These are phyloP conservation scores for Cladophialophora immunda DNA, from an alignment of 2,329 filamentous ascomycete genomes.

Conservation along the genomic window DNA sequence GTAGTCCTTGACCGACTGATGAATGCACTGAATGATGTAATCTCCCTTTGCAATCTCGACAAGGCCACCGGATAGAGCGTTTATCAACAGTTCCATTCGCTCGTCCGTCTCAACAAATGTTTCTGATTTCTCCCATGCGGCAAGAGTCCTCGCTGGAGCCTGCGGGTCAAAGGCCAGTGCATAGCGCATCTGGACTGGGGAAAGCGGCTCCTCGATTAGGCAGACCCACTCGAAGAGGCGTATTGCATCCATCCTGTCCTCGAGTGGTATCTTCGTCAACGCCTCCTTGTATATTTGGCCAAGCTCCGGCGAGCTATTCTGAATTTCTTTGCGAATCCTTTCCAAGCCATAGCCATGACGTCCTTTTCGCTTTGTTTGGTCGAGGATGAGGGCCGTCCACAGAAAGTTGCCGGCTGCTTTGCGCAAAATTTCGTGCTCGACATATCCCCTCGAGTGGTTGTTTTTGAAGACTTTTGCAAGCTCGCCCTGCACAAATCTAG, in stretches of 20 bases:
- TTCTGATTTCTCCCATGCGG: not conserved
- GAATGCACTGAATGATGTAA: slow-evolving; percentile 13
- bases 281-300: slow-evolving; percentile 12
- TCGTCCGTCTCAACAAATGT: slow-evolving; percentile 7
- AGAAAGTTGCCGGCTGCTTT: slow-evolving; percentile 2
- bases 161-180: slow-evolving; percentile 2
- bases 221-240: slow-evolving; percentile 13
- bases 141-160: not conserved
- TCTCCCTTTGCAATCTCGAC: slow-evolving; percentile 1
- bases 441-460: not conserved
- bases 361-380: slow-evolving; percentile 2
- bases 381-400: slow-evolving; percentile 13
- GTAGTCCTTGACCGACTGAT: slow-evolving; percentile 24
- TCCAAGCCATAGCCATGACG: slow-evolving; percentile 5
- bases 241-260: slow-evolving; percentile 1
- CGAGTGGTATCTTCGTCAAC: not conserved
- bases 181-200: slow-evolving; percentile 11
- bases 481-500: slow-evolving; percentile 8
- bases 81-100: slow-evolving; percentile 1
- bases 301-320: slow-evolving; percentile 15
- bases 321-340: slow-evolving; percentile 10
- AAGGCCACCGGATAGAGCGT: slow-evolving; percentile 16
- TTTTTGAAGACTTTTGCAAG: slow-evolving; percentile 2
- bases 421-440: not conserved
- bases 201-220: slow-evolving; percentile 11